Evolutionary conservation across 31 red algal species (phyloP).

Genomic region (Odonthalia washingtoniensis): DNA sequence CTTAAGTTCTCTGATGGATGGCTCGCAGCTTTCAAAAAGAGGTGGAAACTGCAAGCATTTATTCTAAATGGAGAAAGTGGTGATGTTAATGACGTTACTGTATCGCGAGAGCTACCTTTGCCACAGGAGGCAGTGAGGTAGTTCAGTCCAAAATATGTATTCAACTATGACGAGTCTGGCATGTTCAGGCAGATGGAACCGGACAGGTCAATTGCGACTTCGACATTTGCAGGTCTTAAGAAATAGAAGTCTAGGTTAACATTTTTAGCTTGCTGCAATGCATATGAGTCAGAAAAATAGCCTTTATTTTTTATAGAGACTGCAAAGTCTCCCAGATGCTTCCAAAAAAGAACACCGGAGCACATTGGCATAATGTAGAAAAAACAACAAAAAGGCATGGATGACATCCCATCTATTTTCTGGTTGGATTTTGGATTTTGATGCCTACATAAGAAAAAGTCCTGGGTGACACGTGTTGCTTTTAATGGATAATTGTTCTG

Average conservation of each 20-base stretch:
- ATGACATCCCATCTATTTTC: conserved; percentile 34
- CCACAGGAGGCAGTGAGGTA: not conserved
- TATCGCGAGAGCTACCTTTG: not conserved
- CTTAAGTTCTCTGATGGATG: conserved; percentile 9
- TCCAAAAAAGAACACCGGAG: conserved; percentile 12
- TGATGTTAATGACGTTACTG: not conserved
- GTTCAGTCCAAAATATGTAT: conserved; percentile 21
- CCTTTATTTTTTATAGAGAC: conserved; percentile 32
- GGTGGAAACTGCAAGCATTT: conserved; percentile 27
- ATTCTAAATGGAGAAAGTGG: conserved; percentile 36
- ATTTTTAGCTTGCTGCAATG: conserved; percentile 36
- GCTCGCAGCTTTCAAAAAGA: conserved; percentile 22
- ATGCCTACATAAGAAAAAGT: not conserved
- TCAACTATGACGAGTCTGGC: conserved; percentile 38
- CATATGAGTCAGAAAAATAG: conserved; percentile 32
- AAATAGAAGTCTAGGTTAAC: conserved; percentile 23
- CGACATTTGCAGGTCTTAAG: conserved; percentile 19
- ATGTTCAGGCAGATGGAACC: conserved; percentile 24
- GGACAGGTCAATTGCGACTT: conserved; percentile 4
- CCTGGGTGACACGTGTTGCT: not conserved
- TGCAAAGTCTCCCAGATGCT: conserved; percentile 3
- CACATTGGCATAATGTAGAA: not conserved
- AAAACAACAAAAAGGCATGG: conserved; percentile 29
- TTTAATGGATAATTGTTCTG: conserved; percentile 34
- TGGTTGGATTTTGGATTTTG: conserved; percentile 5